Conservation (phyloP, 1,284 basidiomycete genomes). For the Ceratobasidium sp. region DNA sequence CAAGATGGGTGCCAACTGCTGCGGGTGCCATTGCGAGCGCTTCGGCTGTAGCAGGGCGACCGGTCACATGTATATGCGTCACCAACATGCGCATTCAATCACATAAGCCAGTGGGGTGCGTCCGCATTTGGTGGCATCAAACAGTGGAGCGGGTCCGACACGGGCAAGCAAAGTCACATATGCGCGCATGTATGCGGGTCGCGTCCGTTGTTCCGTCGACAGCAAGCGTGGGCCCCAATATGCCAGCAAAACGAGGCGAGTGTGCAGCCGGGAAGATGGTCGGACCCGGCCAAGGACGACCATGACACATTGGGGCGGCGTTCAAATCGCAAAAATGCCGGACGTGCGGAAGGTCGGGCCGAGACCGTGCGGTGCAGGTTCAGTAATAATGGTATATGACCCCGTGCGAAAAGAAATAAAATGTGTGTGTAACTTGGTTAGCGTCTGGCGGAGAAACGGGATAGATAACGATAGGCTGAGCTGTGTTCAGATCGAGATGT, state of each 20-base stretch:
- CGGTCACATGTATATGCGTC: not conserved
- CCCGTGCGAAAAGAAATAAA: too few species aligned
- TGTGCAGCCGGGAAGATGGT: not conserved
- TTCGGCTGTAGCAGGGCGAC: conserved; percentile 48
- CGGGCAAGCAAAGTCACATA: not conserved
- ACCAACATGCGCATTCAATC: too few species aligned
- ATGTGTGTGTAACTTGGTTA: too few species aligned
- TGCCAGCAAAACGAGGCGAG: too few species aligned
- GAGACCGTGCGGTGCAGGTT: too few species aligned
- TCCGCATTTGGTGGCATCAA: too few species aligned
- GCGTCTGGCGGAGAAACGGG: not conserved
- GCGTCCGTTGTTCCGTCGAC: too few species aligned
- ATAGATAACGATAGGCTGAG: not conserved
- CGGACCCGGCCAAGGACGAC: too few species aligned
- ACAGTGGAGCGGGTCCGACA: not conserved
- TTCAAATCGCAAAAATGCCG: not conserved
- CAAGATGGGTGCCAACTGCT: conserved; percentile 68
- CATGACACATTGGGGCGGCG: too few species aligned
- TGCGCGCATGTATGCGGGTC: not conserved
- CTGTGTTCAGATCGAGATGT: too few species aligned
- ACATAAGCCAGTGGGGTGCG: not conserved
- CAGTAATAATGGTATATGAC: too few species aligned
- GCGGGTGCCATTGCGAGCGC: conserved; percentile 54
- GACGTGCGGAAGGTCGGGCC: not conserved
- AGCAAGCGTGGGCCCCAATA: too few species aligned